Base-by-base conservation (phyloP, 2,329 filamentous ascomycete species). In the Aspergillus pseudonomiae region DNA sequence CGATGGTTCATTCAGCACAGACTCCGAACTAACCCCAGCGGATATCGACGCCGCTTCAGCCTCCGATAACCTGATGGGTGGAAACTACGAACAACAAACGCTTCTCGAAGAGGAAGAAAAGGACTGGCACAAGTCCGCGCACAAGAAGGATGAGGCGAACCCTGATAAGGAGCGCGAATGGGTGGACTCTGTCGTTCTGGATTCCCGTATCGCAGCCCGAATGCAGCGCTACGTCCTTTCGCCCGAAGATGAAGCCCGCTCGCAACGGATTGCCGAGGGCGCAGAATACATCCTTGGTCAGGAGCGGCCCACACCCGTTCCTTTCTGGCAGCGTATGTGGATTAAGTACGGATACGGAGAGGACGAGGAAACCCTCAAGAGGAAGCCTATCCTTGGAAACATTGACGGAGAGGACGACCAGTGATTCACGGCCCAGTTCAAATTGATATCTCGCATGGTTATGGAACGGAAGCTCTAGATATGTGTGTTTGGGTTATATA, bases 41-140 rank as follows among this genome's bases (percentile, higher is more conserved):
- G 60, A 59, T 30, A 56, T 69, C 36, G 69, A 72, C 36, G 66
- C 73, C 34, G 61, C 85, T 58, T 16, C 28, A 9, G 28, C 10
- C 11, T n/a, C 48, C n/a, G 48, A 52, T n/a, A 59, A 67, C 4
- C 67, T 75, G 30, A 70, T 73, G 10, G 73, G 78, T 10, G 58
- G 65, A 63, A 78, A 80, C 57, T 83, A 81, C 75, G 91, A 94
- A 77, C 88, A 91, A 71, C 82, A 91, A 73, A 81, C 79, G 4
- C 80, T 88, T 14, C 85, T 97, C 30, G 81, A 83, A 43, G 80
- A 88, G 41, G 93, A 95, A 80, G 93, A 97, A 79, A 79, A 79
- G 52, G 88, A 94, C 75, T 97, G 93, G 93, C 89, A 90, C 77
- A 96, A 96, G 80, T 88, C 85, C n/a, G 86, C 89, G 6, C 89